These are phyloP conservation scores for Pseudogymnoascus sp. DNA, from an alignment of 2,329 filamentous ascomycete genomes.

Conservation along the genomic window DNA sequence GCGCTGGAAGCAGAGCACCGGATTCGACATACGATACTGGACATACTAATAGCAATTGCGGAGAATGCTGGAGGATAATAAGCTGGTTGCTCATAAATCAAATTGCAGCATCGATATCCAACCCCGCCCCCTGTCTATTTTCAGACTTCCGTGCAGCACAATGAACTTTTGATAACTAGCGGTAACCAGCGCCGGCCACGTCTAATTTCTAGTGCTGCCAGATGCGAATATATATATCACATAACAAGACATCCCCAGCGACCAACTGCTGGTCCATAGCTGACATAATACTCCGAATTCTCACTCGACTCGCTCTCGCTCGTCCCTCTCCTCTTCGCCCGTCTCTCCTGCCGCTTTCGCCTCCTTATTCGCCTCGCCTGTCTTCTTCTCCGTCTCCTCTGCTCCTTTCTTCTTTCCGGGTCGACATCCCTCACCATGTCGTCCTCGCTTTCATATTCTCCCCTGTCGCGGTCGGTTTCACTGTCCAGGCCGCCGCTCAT, in stretches of 20 bases:
- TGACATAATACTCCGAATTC: background rate
- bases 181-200: too few species aligned
- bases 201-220: too few species aligned
- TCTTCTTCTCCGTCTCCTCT: background rate
- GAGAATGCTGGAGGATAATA: background rate
- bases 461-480: background rate
- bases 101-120: too few species aligned
- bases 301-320: constrained; percentile 3
- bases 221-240: background rate
- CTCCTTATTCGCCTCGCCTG: background rate
- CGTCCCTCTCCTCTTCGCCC: background rate
- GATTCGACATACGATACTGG: background rate
- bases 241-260: background rate
- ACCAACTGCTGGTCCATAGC: background rate
- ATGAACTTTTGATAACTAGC: too few species aligned
- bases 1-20: background rate
- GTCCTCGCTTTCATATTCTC: background rate
- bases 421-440: background rate
- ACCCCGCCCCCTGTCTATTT: background rate
- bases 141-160: background rate
- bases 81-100: too few species aligned
- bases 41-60: background rate
- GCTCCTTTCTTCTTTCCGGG: background rate
- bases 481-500: background rate
- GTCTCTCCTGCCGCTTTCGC: background rate